phyloP scores from a whole-genome alignment of 768 basidiomycete genomes.

The Agaricus blazei region DNA sequence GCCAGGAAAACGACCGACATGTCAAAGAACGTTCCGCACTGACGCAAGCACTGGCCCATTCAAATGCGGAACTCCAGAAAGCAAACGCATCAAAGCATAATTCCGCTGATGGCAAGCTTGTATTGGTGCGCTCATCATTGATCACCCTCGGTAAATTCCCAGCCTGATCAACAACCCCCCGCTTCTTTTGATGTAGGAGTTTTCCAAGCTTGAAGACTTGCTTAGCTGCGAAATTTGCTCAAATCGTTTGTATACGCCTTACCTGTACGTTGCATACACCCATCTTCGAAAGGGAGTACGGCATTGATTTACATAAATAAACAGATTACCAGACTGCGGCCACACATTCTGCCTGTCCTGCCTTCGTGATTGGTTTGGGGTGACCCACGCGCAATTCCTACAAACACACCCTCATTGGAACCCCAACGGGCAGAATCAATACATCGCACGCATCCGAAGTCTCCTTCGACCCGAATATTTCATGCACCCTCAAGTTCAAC shows the following conservation, averaged over 20 bases:
- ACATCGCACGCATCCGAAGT: slow-evolving; percentile 11
- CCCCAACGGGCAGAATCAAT: slow-evolving; percentile 14
- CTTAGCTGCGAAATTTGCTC: slow-evolving; percentile 64
- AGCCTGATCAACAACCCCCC: background rate
- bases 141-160: too few species aligned
- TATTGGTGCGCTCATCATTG: slow-evolving; percentile 19
- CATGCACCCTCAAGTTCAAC: slow-evolving; percentile 21
- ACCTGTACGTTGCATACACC: slow-evolving; percentile 39
- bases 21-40: slow-evolving; percentile 18
- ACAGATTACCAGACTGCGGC: slow-evolving; percentile 60
- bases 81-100: slow-evolving; percentile 10
- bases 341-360: slow-evolving; percentile 67
- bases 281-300: background rate
- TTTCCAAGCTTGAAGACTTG: slow-evolving; percentile 45
- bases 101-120: slow-evolving; percentile 24
- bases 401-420: slow-evolving; percentile 40
- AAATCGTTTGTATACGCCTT: slow-evolving; percentile 59
- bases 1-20: slow-evolving; percentile 27
- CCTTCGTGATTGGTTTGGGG: slow-evolving; percentile 50
- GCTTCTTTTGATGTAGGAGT: slow-evolving; percentile 24
- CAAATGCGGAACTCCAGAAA: slow-evolving; percentile 2
- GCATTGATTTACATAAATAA: background rate
- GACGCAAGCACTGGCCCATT: background rate
- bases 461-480: slow-evolving; percentile 7
- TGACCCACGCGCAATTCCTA: slow-evolving; percentile 45